A percentile compares a stretch with the other conserved stretches of the same genome.
These are phyloP conservation scores for Elaeis guineensis DNA, from an alignment of 176 grass and related monocot genomes.

Conservation along the genomic window DNA sequence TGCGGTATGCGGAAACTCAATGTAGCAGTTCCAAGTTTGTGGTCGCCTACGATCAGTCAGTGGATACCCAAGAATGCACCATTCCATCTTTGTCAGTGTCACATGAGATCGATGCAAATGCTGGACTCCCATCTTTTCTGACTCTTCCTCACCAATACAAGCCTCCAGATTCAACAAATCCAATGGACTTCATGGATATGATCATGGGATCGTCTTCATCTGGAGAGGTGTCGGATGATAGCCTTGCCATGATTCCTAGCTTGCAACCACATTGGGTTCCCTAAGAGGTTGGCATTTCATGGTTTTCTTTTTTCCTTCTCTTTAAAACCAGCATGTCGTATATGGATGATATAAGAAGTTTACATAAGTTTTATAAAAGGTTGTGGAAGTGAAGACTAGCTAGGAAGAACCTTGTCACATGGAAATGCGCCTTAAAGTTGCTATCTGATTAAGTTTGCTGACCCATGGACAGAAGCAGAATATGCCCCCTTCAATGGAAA, in stretches of 20 bases:
- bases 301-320: slow-evolving; percentile 5
- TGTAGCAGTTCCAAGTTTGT: too few species aligned
- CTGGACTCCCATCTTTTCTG: too few species aligned
- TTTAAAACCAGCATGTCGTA: slow-evolving; percentile 28
- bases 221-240: slow-evolving; percentile 32
- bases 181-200: slow-evolving; percentile 57
- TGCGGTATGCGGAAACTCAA: too few species aligned
- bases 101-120: too few species aligned
- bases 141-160: too few species aligned
- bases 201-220: slow-evolving; percentile 67
- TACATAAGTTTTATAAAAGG: too few species aligned
- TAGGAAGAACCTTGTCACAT: slow-evolving; percentile 1
- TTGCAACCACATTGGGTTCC: slow-evolving; percentile 45
- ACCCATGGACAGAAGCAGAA: too few species aligned
- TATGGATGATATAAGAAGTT: background rate
- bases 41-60: too few species aligned
- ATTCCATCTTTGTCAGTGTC: too few species aligned
- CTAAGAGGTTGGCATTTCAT: slow-evolving; percentile 11
- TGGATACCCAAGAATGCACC: too few species aligned
- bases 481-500: too few species aligned
- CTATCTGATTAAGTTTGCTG: too few species aligned
- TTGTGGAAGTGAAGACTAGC: background rate
- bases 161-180: background rate
- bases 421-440: background rate
- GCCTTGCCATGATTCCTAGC: slow-evolving; percentile 33